Evolutionary conservation across 495 filamentous ascomycete genomes (phyloP).

Genomic region (Beverwykella pulmonaria): DNA sequence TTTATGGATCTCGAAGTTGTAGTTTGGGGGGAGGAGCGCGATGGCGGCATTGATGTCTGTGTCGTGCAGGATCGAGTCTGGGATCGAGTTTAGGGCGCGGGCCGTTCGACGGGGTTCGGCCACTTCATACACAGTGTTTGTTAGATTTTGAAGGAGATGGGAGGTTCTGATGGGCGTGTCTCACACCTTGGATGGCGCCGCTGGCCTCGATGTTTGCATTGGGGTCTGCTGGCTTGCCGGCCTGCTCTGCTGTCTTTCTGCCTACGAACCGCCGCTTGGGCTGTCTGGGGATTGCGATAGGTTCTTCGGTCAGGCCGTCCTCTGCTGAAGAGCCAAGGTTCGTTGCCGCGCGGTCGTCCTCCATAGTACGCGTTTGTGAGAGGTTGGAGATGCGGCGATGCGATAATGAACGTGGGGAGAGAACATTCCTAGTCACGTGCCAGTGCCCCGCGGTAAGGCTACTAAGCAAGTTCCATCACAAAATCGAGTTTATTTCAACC

Average conservation of each 20-base stretch:
- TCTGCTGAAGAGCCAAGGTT: slow-evolving; percentile 42
- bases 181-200: slow-evolving; percentile 48
- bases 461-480: too few species aligned
- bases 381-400: background rate
- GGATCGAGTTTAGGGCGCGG: slow-evolving; percentile 84
- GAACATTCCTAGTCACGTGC: background rate
- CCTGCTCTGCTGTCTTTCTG: slow-evolving; percentile 41
- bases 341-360: slow-evolving; percentile 43
- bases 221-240: slow-evolving; percentile 26
- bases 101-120: slow-evolving; percentile 65
- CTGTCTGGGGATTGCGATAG: slow-evolving; percentile 35
- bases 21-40: slow-evolving; percentile 83
- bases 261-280: slow-evolving; percentile 49
- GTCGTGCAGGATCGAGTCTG: slow-evolving; percentile 81
- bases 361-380: slow-evolving; percentile 33
- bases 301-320: slow-evolving; percentile 40
- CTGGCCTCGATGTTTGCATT: slow-evolving; percentile 47
- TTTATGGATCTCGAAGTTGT: slow-evolving; percentile 97
- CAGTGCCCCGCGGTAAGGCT: background rate
- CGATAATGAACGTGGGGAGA: background rate
- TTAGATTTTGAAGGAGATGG: slow-evolving; percentile 7
- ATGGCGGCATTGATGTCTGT: slow-evolving; percentile 88
- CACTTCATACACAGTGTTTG: slow-evolving; percentile 37
- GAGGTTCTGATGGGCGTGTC: background rate
- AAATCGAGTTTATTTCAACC: too few species aligned